These are phyloP conservation scores for Inga leiocalycina DNA, from an alignment of 306 rosid species.

Conservation along the genomic window DNA sequence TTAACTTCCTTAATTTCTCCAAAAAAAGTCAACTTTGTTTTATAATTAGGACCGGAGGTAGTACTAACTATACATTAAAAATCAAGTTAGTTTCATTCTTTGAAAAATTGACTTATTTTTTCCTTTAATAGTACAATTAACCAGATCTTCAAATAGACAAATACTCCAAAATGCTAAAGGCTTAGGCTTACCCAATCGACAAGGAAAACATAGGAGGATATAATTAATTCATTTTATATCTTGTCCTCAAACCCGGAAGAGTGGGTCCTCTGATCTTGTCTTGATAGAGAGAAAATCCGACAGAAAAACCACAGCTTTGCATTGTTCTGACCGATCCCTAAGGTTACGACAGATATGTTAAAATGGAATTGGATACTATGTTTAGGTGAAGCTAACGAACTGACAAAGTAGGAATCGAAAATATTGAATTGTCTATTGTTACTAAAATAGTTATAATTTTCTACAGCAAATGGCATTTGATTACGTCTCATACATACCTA, in stretches of 20 bases:
- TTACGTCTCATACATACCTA: neutral
- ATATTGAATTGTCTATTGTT: neutral
- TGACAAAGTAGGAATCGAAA: neutral
- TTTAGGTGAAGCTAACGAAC: neutral
- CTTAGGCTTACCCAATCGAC: neutral
- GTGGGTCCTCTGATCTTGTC: neutral
- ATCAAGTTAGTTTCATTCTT: neutral
- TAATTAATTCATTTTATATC: neutral
- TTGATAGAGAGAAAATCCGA: neutral
- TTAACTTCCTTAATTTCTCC: too few species aligned
- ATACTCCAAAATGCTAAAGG: neutral
- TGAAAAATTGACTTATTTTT: neutral
- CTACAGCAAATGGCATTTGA: neutral
- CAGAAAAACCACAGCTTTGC: neutral
- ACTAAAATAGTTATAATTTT: neutral
- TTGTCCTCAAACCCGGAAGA: neutral
- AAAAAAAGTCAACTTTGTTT: too few species aligned
- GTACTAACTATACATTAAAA: neutral
- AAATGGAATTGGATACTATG: neutral
- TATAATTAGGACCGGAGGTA: too few species aligned
- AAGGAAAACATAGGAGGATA: neutral
- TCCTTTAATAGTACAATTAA: neutral
- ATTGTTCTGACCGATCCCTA: neutral
- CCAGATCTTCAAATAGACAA: neutral
- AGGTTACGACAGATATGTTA: neutral